These are phyloP conservation scores for Pleurotus djamor DNA, from an alignment of 768 basidiomycete genomes.

Conservation along the genomic window DNA sequence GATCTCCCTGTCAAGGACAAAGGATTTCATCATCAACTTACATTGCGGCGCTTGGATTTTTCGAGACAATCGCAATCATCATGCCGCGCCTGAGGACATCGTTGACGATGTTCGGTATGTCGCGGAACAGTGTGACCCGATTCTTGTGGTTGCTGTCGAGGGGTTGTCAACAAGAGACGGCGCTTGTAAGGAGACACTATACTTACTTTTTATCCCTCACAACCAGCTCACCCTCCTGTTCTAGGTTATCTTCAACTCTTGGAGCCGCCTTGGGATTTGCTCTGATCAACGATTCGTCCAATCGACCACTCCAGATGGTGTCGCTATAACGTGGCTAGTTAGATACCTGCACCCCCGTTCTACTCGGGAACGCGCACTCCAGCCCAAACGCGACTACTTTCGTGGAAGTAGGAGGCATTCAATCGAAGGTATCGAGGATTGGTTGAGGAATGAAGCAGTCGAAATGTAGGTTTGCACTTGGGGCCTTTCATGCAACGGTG, in stretches of 20 bases:
- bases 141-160: background rate
- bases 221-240: background rate
- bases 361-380: background rate
- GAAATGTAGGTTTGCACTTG: too few species aligned
- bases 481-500: too few species aligned
- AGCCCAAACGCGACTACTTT: background rate
- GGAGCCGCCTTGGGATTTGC: background rate
- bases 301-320: background rate
- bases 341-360: background rate
- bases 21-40: background rate
- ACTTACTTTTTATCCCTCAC: background rate
- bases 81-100: background rate
- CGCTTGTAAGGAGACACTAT: background rate
- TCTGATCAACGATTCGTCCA: background rate
- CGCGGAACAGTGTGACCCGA: background rate
- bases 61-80: background rate
- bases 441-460: too few species aligned
- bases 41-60: background rate
- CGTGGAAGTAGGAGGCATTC: too few species aligned
- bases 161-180: background rate
- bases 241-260: background rate
- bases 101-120: background rate
- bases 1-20: background rate
- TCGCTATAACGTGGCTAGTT: background rate
- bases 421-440: too few species aligned